Conservation (phyloP, 2,329 filamentous ascomycete genomes). For the Microdochium trichocladiopsis region DNA sequence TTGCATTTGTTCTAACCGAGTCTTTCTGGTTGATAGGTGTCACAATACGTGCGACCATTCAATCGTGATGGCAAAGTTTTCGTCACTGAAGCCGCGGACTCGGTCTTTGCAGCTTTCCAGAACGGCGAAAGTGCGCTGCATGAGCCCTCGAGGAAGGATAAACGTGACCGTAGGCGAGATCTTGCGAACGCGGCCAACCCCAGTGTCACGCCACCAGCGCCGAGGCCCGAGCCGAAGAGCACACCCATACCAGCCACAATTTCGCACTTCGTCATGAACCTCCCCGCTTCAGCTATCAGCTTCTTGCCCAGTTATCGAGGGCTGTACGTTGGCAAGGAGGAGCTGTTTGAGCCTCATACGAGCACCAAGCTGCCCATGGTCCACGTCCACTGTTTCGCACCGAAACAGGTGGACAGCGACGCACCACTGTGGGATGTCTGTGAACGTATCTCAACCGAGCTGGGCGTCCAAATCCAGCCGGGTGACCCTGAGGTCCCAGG, state of each 20-base stretch:
- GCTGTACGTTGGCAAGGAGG: conserved; percentile 66
- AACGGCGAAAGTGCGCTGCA: conserved; percentile 48
- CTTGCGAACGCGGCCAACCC: conserved; percentile 8
- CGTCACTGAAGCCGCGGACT: conserved; percentile 62
- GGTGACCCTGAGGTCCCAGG: conserved; percentile 39
- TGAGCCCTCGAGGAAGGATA: conserved; percentile 40
- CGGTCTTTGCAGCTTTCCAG: conserved; percentile 43
- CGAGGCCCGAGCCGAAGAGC: conserved; percentile 18
- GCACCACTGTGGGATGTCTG: conserved; percentile 58
- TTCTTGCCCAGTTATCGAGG: conserved; percentile 75
- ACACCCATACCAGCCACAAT: conserved; percentile 65
- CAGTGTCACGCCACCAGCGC: conserved; percentile 15
- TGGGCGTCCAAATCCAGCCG: conserved; percentile 51
- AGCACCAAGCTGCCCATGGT: conserved; percentile 64
- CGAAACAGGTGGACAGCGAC: conserved; percentile 66
- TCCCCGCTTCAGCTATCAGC: conserved; percentile 80
- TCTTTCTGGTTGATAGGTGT: conserved; percentile 32
- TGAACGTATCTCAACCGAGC: conserved; percentile 53
- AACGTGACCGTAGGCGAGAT: conserved; percentile 18
- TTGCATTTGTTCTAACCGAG: neutral
- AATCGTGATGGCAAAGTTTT: conserved; percentile 79
- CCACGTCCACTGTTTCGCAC: conserved; percentile 91
- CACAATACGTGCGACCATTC: conserved; percentile 67
- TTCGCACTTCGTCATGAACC: conserved; percentile 96
- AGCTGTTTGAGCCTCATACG: conserved; percentile 56